Percentiles rank a stretch among this genome's conserved stretches.
phyloP scores from a whole-genome alignment of 2,329 filamentous ascomycete species.

The Cercospora zeae-maydis region DNA sequence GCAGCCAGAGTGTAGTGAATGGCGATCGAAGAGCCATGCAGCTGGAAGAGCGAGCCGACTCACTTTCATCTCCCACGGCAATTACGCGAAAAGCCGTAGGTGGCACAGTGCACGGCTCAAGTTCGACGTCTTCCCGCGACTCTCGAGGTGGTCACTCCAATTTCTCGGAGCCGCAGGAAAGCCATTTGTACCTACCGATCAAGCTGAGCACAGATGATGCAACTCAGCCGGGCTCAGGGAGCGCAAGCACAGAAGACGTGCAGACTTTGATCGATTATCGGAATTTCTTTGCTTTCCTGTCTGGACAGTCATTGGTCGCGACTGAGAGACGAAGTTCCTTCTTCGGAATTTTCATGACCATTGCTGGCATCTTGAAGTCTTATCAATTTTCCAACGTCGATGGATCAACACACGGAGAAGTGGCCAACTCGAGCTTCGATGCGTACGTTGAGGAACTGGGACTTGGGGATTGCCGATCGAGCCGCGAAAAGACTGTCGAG shows the following conservation, averaged over 20 bases:
- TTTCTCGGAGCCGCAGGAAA: slow-evolving; percentile 49
- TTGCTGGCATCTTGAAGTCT: slow-evolving; percentile 55
- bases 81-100: slow-evolving; percentile 19
- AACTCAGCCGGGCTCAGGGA: slow-evolving; percentile 27
- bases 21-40: slow-evolving; percentile 35
- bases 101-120: slow-evolving; percentile 17
- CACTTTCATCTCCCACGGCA: slow-evolving; percentile 31
- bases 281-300: slow-evolving; percentile 62
- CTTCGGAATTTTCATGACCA: slow-evolving; percentile 59
- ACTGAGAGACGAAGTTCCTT: slow-evolving; percentile 54
- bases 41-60: slow-evolving; percentile 29
- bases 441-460: slow-evolving; percentile 73
- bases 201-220: slow-evolving; percentile 50
- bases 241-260: slow-evolving; percentile 47
- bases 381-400: slow-evolving; percentile 62
- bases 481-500: slow-evolving; percentile 84
- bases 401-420: slow-evolving; percentile 61
- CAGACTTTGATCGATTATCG: slow-evolving; percentile 57
- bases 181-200: slow-evolving; percentile 59
- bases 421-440: slow-evolving; percentile 62
- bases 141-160: slow-evolving; percentile 47
- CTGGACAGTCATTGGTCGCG: slow-evolving; percentile 59
- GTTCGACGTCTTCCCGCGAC: slow-evolving; percentile 30
- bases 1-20: slow-evolving; percentile 33
- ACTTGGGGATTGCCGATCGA: slow-evolving; percentile 74